Conservation (phyloP, 2,329 filamentous ascomycete species). For the Phaeosphaeria sp. region DNA sequence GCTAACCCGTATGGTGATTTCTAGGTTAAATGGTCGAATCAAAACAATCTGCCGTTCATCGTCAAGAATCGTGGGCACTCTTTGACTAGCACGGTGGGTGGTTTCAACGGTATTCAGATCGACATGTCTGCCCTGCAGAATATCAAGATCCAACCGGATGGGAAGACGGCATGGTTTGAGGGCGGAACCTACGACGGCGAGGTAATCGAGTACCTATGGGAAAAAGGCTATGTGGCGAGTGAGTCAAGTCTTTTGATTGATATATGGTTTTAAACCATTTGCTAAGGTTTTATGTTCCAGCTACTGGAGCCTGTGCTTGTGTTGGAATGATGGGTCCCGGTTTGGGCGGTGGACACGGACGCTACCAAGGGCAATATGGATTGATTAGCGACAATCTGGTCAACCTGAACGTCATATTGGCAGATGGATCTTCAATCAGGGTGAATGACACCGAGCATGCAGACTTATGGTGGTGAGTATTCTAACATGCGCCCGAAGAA, state of each 20-base stretch:
- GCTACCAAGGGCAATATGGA: slow-evolving; percentile 60
- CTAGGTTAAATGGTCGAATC: slow-evolving; percentile 1
- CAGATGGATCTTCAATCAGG: slow-evolving; percentile 53
- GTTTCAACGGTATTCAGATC: slow-evolving; percentile 2
- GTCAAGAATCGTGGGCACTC: background rate
- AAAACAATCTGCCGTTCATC: slow-evolving; percentile 1
- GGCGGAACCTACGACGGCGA: background rate
- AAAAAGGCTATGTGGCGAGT: slow-evolving; percentile 39
- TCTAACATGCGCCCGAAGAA: too few species aligned
- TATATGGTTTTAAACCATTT: background rate
- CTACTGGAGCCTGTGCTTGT: slow-evolving; percentile 54
- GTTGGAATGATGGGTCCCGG: slow-evolving; percentile 55
- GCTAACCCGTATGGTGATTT: too few species aligned
- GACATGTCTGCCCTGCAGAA: background rate
- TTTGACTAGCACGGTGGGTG: background rate
- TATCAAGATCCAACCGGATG: background rate
- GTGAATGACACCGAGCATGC: slow-evolving; percentile 36
- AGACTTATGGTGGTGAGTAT: slow-evolving; percentile 49
- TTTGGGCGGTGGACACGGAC: slow-evolving; percentile 64
- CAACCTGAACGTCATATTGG: slow-evolving; percentile 58
- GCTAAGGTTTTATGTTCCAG: slow-evolving; percentile 8
- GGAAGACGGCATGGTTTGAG: background rate
- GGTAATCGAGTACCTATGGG: slow-evolving; percentile 57
- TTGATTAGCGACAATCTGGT: slow-evolving; percentile 61
- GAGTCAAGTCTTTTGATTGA: background rate